These are phyloP conservation scores for Ogataea angusta DNA, from an alignment of 805 yeast genomes.

Conservation along the genomic window DNA sequence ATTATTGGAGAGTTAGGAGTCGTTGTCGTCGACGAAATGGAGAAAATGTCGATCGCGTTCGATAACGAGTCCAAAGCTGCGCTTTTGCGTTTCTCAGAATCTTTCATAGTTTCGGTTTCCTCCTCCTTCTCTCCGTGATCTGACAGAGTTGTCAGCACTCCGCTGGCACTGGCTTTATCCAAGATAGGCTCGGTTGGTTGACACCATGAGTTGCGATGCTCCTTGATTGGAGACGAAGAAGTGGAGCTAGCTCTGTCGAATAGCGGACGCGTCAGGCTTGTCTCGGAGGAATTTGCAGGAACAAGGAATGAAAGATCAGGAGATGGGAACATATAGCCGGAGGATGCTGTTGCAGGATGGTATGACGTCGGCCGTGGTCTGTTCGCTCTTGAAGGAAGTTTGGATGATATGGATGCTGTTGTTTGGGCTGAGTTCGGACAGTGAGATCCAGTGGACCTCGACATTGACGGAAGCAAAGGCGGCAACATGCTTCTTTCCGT, in stretches of 20 bases:
- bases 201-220: conserved; percentile 29
- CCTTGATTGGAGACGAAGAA: conserved; percentile 30
- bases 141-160: conserved; percentile 26
- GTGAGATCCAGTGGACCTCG: conserved; percentile 15
- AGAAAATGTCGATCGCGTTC: conserved; percentile 31
- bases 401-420: conserved; percentile 14
- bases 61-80: conserved; percentile 33
- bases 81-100: conserved; percentile 31
- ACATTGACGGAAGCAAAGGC: conserved; percentile 28
- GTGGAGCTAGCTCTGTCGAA: conserved; percentile 17
- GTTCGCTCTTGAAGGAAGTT: conserved; percentile 37
- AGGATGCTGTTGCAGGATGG: conserved; percentile 57
- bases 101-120: conserved; percentile 10
- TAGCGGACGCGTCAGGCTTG: conserved; percentile 20
- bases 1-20: conserved; percentile 18
- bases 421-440: conserved; percentile 24
- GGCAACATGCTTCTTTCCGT: conserved; percentile 19
- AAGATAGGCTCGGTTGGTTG: conserved; percentile 33
- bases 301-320: conserved; percentile 31
- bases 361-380: conserved; percentile 83
- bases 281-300: conserved; percentile 25
- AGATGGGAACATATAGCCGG: conserved; percentile 25
- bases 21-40: conserved; percentile 20
- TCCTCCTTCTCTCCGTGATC: conserved; percentile 7
- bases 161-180: conserved; percentile 32